Conservation (phyloP, 768 basidiomycete species). For the Crepidotus variabilis region DNA sequence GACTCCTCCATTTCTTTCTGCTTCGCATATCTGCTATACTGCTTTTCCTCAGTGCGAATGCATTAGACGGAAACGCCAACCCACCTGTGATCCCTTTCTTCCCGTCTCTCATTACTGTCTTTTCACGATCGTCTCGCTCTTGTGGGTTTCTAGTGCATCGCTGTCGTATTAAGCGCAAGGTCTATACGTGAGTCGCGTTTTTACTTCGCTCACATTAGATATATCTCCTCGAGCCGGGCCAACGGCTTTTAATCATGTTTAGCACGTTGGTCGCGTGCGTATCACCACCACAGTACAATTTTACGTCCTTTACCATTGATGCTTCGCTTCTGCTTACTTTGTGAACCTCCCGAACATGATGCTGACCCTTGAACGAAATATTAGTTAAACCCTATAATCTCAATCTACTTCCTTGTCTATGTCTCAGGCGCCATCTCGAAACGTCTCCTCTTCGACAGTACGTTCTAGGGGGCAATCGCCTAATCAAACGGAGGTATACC, state of each 20-base stretch:
- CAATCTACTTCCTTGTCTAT: background rate
- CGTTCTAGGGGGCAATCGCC: background rate
- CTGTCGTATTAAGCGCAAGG: background rate
- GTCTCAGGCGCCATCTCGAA: conserved; percentile 4
- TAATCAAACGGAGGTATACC: background rate
- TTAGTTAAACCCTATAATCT: background rate
- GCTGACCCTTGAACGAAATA: background rate
- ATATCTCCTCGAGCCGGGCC: background rate
- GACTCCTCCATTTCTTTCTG: conserved; percentile 10
- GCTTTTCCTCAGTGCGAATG: background rate
- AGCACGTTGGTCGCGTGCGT: background rate
- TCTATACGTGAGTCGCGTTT: background rate
- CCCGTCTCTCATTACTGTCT: conserved; percentile 3
- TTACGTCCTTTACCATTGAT: background rate
- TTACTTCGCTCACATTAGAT: background rate
- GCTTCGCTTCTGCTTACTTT: background rate
- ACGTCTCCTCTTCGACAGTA: background rate
- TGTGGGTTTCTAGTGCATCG: background rate
- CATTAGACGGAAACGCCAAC: background rate
- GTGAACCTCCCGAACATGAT: background rate
- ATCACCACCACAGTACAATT: background rate
- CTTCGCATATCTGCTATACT: conserved; percentile 2
- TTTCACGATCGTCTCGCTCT: background rate
- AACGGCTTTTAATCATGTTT: background rate
- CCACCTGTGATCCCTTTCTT: conserved; percentile 1